These are phyloP conservation scores for Avicennia marina DNA, from an alignment of 257 asterid species.

Conservation along the genomic window DNA sequence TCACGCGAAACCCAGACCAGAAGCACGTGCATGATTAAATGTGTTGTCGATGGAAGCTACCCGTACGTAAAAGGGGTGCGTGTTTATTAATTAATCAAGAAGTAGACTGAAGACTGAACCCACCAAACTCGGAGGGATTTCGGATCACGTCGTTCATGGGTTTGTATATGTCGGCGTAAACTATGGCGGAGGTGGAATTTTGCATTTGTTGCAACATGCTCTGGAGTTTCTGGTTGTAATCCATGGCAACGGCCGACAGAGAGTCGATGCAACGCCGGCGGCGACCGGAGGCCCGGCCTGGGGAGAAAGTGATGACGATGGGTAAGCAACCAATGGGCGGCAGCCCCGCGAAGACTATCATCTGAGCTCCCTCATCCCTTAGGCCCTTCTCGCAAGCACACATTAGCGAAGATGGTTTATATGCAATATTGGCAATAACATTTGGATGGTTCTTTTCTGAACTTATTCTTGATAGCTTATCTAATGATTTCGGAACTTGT, in stretches of 20 bases:
- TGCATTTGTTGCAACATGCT: slow-evolving; percentile 8
- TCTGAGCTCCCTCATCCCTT: slow-evolving; percentile 33
- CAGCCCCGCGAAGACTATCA: slow-evolving; percentile 45
- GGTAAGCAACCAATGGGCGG: slow-evolving; percentile 67
- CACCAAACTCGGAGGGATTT: slow-evolving; percentile 35
- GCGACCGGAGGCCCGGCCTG: neutral
- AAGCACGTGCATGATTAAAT: no score
- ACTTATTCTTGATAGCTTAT: no score
- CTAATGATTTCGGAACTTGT: no score
- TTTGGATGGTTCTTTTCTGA: no score
- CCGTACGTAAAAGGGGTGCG: no score
- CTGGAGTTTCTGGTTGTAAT: slow-evolving; percentile 38
- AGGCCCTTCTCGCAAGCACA: neutral
- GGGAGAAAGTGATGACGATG: slow-evolving; percentile 36
- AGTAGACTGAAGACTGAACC: neutral
- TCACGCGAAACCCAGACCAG: no score
- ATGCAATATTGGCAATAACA: neutral
- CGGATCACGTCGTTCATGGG: slow-evolving; percentile 31
- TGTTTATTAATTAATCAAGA: neutral
- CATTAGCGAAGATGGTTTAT: neutral
- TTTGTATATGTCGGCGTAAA: slow-evolving; percentile 33
- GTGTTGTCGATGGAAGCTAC: no score
- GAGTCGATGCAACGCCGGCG: slow-evolving; percentile 32
- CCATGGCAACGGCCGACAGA: slow-evolving; percentile 27
- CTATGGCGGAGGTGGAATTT: slow-evolving; percentile 11